Base-by-base conservation (phyloP, 2,329 filamentous ascomycete genomes). In the Plectosphaerella plurivora region DNA sequence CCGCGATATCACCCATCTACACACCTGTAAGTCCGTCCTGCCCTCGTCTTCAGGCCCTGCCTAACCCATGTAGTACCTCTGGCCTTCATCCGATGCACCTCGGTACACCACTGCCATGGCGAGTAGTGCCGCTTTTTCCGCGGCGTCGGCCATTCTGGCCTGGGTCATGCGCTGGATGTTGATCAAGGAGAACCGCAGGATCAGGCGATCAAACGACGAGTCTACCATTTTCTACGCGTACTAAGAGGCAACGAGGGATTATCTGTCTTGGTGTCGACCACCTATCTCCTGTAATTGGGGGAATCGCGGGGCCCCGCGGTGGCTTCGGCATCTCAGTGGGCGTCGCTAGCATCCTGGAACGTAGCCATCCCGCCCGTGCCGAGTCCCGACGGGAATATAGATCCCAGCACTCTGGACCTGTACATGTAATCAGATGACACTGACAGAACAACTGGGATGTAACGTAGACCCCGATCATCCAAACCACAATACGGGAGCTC, bases 21-120 rank as follows among this genome's bases (percentile, higher is more conserved):
- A 60, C 58, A 7, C 56, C 54, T 28, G 52, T 55, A 36, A 47
- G 54, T 16, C 11, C 2, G n/a, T 11, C n/a, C 36, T 11, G 15
- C 4, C 11, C 45, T 41, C 7, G 14, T 41, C 15, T 14, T 14
- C 12, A 22, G 9, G 35, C 20, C 10, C 25, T 4, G 35, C 7
- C 35, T 55, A 9, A 56, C 24, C 24, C 1, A 3, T 5, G 4
- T 18, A 56, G 55, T 73, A 73, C 53, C 58, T 74, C 15, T 73
- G 69, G 66, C 69, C 68, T 1, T 63, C 65, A 18, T 63, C 55
- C 10, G 68, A 72, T 46, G 65, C 61, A 20, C 72, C 71, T 0
- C 63, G 67, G 18, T 74, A 73, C 47, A 58, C 62, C 4, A 70
- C 69, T 37, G 70, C 71, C 5, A 68, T 73, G 63, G 60, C 59